These are phyloP conservation scores for Zymoseptoria crescenta DNA, from an alignment of 2,329 filamentous ascomycete species.

Conservation along the genomic window DNA sequence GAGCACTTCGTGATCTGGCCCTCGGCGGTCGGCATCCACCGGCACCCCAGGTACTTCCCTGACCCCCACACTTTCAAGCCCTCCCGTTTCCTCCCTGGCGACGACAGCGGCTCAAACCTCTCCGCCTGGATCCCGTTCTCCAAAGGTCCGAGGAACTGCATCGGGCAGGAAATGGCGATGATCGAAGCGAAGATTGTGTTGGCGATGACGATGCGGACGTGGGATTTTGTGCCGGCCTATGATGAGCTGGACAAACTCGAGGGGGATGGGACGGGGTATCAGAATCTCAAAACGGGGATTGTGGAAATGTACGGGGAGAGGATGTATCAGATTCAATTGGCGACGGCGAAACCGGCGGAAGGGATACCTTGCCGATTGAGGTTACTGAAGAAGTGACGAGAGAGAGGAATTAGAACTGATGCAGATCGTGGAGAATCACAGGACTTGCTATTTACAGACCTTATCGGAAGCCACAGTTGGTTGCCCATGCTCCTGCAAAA, in stretches of 20 bases:
- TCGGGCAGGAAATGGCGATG: constrained; percentile 50
- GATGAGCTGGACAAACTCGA: constrained; percentile 29
- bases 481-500: too few relatives aligned
- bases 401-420: neutral
- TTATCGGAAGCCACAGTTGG: too few relatives aligned
- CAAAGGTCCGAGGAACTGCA: constrained; percentile 47
- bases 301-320: constrained; percentile 27
- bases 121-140: constrained; percentile 50
- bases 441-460: too few relatives aligned
- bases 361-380: constrained; percentile 28
- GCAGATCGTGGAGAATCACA: too few relatives aligned
- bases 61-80: constrained; percentile 35
- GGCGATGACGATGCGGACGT: constrained; percentile 42
- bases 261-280: constrained; percentile 30
- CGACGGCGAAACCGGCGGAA: constrained; percentile 29
- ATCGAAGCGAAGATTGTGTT: constrained; percentile 46
- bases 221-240: constrained; percentile 41
- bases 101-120: constrained; percentile 29
- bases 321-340: constrained; percentile 29
- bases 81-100: constrained; percentile 39
- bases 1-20: constrained; percentile 39
- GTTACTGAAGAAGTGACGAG: constrained; percentile 3
- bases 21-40: constrained; percentile 33
- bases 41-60: constrained; percentile 33
- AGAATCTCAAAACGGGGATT: constrained; percentile 18